Conservation (phyloP, 495 filamentous ascomycete genomes). For the Xylaria venustula region DNA sequence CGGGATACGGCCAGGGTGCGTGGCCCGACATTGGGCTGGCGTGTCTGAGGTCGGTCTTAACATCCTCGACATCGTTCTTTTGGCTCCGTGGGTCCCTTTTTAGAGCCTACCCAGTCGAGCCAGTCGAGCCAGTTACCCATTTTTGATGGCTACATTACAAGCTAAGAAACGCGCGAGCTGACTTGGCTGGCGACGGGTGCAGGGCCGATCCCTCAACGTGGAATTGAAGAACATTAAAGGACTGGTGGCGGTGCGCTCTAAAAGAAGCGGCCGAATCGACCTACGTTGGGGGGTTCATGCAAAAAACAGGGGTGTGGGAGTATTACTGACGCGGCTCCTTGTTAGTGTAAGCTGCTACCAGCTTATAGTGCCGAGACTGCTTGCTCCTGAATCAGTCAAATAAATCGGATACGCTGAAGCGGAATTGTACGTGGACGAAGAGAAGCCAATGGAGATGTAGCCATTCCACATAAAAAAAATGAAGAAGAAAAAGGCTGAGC, state of each 20-base stretch:
- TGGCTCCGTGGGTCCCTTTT: conserved; percentile 26
- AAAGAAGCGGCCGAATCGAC: conserved; percentile 29
- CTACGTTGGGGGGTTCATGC: conserved; percentile 18
- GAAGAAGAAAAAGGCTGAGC: not conserved
- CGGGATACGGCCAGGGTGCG: conserved; percentile 24
- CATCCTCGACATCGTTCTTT: conserved; percentile 7
- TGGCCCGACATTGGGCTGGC: conserved; percentile 28
- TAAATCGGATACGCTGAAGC: too few relatives aligned
- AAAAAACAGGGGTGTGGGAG: too few relatives aligned
- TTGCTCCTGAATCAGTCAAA: conserved; percentile 1
- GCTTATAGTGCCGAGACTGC: too few relatives aligned
- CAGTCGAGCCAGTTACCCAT: too few relatives aligned
- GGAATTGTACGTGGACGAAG: not conserved
- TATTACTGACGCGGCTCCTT: conserved; percentile 28
- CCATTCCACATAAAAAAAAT: too few relatives aligned
- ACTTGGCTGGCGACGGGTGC: conserved; percentile 26
- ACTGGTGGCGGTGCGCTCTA: conserved; percentile 23
- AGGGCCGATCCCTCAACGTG: conserved; percentile 33
- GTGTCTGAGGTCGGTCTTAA: conserved; percentile 30
- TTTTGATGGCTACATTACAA: conserved; percentile 20
- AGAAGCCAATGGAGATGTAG: not conserved
- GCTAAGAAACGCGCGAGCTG: conserved; percentile 17
- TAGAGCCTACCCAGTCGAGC: conserved; percentile 23
- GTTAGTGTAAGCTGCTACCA: too few relatives aligned
- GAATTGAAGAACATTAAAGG: conserved; percentile 21